Percentiles rank a stretch among this genome's conserved stretches.
Evolutionary conservation across 805 yeast genomes (phyloP).

Genomic region (Lachancea sp.): DNA sequence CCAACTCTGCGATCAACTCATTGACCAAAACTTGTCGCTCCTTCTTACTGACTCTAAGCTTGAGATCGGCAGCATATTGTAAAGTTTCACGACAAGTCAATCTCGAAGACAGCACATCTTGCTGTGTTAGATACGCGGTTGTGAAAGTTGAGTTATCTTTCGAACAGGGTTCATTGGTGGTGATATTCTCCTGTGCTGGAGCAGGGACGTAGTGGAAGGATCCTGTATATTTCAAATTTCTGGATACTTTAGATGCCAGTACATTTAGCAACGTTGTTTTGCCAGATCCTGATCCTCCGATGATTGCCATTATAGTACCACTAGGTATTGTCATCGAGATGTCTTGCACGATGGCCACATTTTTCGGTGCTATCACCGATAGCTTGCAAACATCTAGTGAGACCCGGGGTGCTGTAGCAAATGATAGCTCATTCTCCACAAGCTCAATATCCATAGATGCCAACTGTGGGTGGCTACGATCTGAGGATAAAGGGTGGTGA

Average conservation of each 20-base stretch:
- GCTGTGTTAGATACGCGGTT: constrained; percentile 64
- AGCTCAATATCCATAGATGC: constrained; percentile 4
- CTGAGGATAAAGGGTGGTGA: not conserved
- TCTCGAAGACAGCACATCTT: constrained; percentile 65
- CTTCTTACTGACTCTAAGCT: constrained; percentile 42
- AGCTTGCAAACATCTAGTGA: constrained; percentile 23
- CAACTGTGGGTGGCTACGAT: not conserved
- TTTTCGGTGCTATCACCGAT: constrained; percentile 23
- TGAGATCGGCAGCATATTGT: constrained; percentile 61
- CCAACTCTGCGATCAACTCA: constrained; percentile 56
- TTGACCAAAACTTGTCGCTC: constrained; percentile 48
- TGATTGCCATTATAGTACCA: constrained; percentile 66
- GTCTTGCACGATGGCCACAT: constrained; percentile 39
- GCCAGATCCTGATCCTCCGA: constrained; percentile 87
- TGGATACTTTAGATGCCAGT: constrained; percentile 45
- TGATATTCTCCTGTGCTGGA: not conserved
- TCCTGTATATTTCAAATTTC: constrained; percentile 40
- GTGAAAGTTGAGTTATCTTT: constrained; percentile 2
- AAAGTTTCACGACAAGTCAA: constrained; percentile 69
- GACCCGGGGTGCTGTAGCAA: constrained; percentile 19
- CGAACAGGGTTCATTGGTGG: too few relatives aligned
- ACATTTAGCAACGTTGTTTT: constrained; percentile 74
- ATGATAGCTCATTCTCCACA: constrained; percentile 23
- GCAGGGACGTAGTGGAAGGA: constrained; percentile 31
- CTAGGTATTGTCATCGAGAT: constrained; percentile 54